phyloP scores from a whole-genome alignment of 306 rosid species.

The Rosa chinensis region DNA sequence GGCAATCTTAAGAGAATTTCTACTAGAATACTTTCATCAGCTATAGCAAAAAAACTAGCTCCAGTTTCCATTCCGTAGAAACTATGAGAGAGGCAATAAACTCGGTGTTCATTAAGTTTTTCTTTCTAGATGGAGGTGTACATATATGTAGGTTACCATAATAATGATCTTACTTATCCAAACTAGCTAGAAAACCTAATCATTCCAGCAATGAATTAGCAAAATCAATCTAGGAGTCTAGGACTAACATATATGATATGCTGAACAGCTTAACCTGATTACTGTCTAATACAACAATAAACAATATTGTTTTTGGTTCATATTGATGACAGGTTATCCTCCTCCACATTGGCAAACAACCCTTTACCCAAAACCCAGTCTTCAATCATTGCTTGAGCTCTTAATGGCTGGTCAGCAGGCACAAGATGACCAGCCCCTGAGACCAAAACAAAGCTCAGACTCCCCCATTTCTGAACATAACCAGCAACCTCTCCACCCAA shows the following conservation, averaged over 20 bases:
- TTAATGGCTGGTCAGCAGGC: not conserved
- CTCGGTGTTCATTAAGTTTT: not conserved
- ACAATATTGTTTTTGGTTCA: not conserved
- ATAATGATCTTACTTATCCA: too few species aligned
- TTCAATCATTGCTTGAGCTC: conserved; percentile 23
- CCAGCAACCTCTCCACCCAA: conserved; percentile 10
- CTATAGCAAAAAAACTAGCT: too few species aligned
- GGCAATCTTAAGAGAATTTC: too few species aligned
- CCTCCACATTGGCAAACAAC: conserved; percentile 27
- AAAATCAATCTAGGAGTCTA: not conserved
- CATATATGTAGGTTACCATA: too few species aligned
- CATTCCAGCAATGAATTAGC: not conserved
- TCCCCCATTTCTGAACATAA: conserved; percentile 21
- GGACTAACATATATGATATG: too few species aligned
- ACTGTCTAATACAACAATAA: too few species aligned
- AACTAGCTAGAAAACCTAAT: not conserved
- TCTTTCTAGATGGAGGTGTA: not conserved
- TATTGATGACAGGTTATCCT: not conserved
- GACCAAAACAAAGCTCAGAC: conserved; percentile 24
- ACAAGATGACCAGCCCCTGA: conserved; percentile 52
- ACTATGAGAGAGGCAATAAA: not conserved
- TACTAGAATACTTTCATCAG: too few species aligned
- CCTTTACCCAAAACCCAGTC: conserved; percentile 27
- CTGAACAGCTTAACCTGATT: not conserved
- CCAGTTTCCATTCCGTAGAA: not conserved